Base-by-base conservation (phyloP, 2,329 filamentous ascomycete genomes). In the Davidsoniella virescens region DNA sequence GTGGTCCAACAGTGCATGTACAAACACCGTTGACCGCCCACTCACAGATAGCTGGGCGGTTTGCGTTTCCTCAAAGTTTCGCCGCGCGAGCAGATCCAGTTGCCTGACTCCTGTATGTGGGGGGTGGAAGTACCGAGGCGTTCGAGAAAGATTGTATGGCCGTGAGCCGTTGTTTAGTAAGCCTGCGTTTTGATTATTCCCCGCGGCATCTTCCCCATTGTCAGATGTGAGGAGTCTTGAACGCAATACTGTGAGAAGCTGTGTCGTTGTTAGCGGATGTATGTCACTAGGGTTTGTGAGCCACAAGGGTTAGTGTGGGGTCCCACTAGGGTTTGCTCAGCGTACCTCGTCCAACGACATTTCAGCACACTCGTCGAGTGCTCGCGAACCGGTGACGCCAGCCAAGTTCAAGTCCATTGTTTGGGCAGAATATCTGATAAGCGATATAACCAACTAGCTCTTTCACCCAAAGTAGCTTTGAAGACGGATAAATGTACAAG, bases 291-390 rank as follows among this genome's bases (percentile, higher is more conserved):
- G 54, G 37, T 55, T 57, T 39, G 61, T 56, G 50, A 60, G 55
- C 56, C 63, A 53, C 39, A 44, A 47, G 33, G 42, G 38, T 18
- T 45, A 42, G 43, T 36, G 8, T 26, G 44, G 2, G 39, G 51
- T 52, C 54, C 56, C 39, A 53, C 36, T 7, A 12, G 37, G 33
- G 39, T 37, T 17, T 49, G 26, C 45, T 43, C 39, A 52, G 63
- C 67, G 64, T 59, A 81, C 78, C 69, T 79, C 72, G 59, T 80
- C 75, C 39, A 81, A 63, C 59, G 65, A 78, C 53, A 63, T 65
- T 60, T 75, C 72, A 57, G 76, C 72, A 47, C 79, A 63, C 58
- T 80, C 75, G 3, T 62, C 65, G 44, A 82, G 60, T 50, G 80
- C 50, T 52, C 69, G 60, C 40, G 64, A 65, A 17, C 78, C 76